Evolutionary conservation across 2,329 filamentous ascomycete species (phyloP).

Genomic region (Aspergillus amoenus): DNA sequence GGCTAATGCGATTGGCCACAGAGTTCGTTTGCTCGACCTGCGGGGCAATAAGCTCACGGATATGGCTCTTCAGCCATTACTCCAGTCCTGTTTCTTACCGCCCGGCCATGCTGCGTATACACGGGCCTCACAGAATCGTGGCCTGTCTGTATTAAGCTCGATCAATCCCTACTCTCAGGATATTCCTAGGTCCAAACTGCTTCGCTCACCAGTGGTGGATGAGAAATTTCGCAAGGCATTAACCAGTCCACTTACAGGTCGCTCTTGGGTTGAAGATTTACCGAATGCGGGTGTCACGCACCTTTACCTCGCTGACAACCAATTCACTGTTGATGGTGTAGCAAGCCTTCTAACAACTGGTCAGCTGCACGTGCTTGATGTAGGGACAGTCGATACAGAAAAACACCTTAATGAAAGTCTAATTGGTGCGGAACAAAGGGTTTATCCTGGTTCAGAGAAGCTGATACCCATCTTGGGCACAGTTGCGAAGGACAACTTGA

Average conservation of each 20-base stretch:
- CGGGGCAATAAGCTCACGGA: constrained; percentile 60
- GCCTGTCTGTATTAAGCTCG: not conserved
- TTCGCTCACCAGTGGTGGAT: constrained; percentile 40
- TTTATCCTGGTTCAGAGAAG: constrained; percentile 54
- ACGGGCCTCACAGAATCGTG: constrained; percentile 3
- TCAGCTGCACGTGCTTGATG: constrained; percentile 56
- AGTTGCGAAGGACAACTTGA: constrained; percentile 48
- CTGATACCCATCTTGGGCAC: constrained; percentile 52
- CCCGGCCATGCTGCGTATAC: constrained; percentile 7
- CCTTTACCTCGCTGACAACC: constrained; percentile 58
- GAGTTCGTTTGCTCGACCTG: constrained; percentile 57
- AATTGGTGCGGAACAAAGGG: constrained; percentile 14
- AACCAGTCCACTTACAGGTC: constrained; percentile 51
- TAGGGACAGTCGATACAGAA: constrained; percentile 48
- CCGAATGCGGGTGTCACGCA: constrained; percentile 59
- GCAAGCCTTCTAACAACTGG: constrained; percentile 53
- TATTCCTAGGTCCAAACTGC: constrained; percentile 17
- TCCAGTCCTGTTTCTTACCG: constrained; percentile 51
- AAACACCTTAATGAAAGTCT: constrained; percentile 24
- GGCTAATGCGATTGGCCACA: constrained; percentile 51
- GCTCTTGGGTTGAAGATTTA: constrained; percentile 56
- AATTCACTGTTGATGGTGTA: constrained; percentile 56
- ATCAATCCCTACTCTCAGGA: not conserved
- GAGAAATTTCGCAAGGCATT: constrained; percentile 51
- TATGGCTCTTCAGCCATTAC: constrained; percentile 50